Evolutionary conservation across 495 filamentous ascomycete genomes (phyloP).

Genomic region (Penicillium paradoxum): DNA sequence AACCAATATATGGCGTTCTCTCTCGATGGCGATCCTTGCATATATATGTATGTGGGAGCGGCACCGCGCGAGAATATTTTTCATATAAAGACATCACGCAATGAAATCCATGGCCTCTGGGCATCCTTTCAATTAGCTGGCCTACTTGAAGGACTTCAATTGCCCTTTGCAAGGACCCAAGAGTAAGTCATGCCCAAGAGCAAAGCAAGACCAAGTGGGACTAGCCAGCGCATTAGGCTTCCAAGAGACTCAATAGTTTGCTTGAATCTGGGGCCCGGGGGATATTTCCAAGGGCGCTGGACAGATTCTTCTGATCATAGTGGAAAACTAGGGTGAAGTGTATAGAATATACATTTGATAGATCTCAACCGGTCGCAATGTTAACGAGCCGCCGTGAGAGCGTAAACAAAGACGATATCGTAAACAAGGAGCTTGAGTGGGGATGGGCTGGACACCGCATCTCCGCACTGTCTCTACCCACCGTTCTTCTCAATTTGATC

Average conservation of each 20-base stretch:
- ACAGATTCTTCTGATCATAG: too few relatives aligned
- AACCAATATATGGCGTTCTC: neutral
- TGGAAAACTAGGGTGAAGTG: neutral
- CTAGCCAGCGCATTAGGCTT: slow-evolving; percentile 1
- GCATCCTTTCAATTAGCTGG: neutral
- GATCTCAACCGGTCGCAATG: neutral
- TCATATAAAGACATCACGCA: too few relatives aligned
- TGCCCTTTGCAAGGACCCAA: neutral
- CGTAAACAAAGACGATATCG: slow-evolving; percentile 11
- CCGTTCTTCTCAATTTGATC: slow-evolving; percentile 8
- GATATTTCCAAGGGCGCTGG: too few relatives aligned
- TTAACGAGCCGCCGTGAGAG: neutral
- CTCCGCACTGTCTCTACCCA: slow-evolving; percentile 22
- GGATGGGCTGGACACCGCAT: slow-evolving; percentile 21
- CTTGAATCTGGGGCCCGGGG: neutral
- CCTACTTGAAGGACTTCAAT: neutral
- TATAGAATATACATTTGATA: neutral
- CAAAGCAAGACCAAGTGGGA: slow-evolving; percentile 5
- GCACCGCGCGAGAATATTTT: neutral
- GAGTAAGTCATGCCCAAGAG: neutral
- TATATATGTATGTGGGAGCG: slow-evolving; percentile 1
- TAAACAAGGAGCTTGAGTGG: slow-evolving; percentile 30
- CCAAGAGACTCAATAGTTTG: slow-evolving; percentile 5
- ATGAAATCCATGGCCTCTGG: too few relatives aligned
- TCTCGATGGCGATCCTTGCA: neutral